Conservation (phyloP, 2,329 filamentous ascomycete species). For the Colletotrichum australisinense region DNA sequence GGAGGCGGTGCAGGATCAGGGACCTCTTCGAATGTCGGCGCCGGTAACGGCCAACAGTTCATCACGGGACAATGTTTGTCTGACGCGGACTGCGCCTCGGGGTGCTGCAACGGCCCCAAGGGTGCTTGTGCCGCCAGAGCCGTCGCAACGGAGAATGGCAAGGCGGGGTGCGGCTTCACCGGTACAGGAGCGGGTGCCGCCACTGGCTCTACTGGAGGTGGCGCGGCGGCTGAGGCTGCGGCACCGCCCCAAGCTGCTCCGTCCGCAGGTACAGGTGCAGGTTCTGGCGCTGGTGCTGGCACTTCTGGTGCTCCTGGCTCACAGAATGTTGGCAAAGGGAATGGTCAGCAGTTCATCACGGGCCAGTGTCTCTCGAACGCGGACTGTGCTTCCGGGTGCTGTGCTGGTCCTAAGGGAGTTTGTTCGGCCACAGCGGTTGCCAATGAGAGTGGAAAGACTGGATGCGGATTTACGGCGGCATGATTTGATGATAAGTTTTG, state of each 20-base stretch:
- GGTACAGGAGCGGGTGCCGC: constrained; percentile 6
- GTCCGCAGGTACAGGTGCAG: neutral
- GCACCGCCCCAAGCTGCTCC: constrained; percentile 5
- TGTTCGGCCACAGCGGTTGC: constrained; percentile 30
- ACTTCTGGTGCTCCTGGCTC: constrained; percentile 29
- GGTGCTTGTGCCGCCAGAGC: constrained; percentile 49
- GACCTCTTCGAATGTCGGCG: constrained; percentile 42
- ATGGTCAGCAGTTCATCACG: constrained; percentile 43
- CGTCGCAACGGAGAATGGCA: constrained; percentile 45
- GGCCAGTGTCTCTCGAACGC: constrained; percentile 40
- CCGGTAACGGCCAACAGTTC: constrained; percentile 45
- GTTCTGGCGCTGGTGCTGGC: neutral
- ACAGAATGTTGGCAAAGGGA: constrained; percentile 40
- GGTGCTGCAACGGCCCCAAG: constrained; percentile 46
- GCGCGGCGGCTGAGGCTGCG: neutral
- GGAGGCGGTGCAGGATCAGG: neutral
- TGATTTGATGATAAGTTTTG: neutral
- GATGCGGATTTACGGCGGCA: constrained; percentile 14
- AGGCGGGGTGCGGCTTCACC: constrained; percentile 48
- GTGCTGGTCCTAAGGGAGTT: constrained; percentile 37
- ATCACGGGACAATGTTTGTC: constrained; percentile 47
- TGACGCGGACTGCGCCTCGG: constrained; percentile 45
- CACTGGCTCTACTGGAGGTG: neutral
- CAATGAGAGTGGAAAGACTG: constrained; percentile 21
- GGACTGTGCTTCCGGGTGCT: constrained; percentile 47